These are phyloP conservation scores for Leptographium radiaticola DNA, from an alignment of 2,329 filamentous ascomycete genomes.

Conservation along the genomic window DNA sequence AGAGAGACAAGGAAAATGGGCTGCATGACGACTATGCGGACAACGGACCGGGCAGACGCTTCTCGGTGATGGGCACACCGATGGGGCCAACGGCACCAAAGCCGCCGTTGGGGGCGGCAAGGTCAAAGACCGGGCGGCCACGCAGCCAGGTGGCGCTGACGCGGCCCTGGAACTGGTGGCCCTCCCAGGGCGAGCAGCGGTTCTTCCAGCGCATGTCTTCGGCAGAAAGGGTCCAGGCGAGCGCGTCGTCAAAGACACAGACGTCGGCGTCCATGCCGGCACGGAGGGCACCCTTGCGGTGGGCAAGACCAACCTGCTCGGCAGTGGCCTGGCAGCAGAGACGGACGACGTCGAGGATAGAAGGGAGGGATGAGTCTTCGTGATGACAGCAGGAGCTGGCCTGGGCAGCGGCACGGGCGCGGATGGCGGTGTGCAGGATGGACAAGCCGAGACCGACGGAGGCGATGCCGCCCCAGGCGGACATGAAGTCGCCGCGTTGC, in stretches of 20 bases:
- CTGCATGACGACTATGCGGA: neutral
- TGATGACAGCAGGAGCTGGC: no score
- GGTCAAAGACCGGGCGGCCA: slow-evolving; percentile 59
- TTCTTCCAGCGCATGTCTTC: slow-evolving; percentile 91
- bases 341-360: slow-evolving; percentile 63
- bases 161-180: slow-evolving; percentile 61
- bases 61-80: slow-evolving; percentile 36
- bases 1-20: neutral
- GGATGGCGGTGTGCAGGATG: slow-evolving; percentile 72
- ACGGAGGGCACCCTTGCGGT: slow-evolving; percentile 67
- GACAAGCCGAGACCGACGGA: slow-evolving; percentile 86
- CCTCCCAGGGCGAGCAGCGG: slow-evolving; percentile 83
- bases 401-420: slow-evolving; percentile 21
- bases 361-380: slow-evolving; percentile 14
- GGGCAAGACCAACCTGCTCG: slow-evolving; percentile 70
- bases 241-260: slow-evolving; percentile 81
- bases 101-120: slow-evolving; percentile 39
- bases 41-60: slow-evolving; percentile 1
- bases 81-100: slow-evolving; percentile 35
- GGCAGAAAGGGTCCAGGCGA: slow-evolving; percentile 58
- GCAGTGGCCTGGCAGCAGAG: slow-evolving; percentile 83
- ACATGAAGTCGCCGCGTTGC: slow-evolving; percentile 70
- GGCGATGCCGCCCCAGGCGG: slow-evolving; percentile 91
- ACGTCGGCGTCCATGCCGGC: slow-evolving; percentile 83
- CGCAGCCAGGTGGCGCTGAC: slow-evolving; percentile 79